Percentiles rank a stretch among this genome's conserved stretches.
Evolutionary conservation across 805 yeast genomes (phyloP).

Genomic region (Wickerhamomyces silvicola): DNA sequence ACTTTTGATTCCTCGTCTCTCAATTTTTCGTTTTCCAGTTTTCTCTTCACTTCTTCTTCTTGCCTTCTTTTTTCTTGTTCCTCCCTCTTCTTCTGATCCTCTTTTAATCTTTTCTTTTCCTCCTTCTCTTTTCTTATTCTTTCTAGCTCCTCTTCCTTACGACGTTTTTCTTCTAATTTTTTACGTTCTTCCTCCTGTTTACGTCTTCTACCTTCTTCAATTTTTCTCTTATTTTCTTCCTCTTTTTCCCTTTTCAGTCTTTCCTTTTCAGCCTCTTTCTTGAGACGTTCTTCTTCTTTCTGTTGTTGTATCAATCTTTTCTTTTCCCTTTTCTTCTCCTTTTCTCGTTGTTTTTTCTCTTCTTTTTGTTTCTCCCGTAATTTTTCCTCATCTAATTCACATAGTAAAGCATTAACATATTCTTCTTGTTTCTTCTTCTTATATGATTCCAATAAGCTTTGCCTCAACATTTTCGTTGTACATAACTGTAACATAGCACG

Average conservation of each 20-base stretch:
- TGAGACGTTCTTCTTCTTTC: conserved; percentile 47
- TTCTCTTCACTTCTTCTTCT: conserved; percentile 24
- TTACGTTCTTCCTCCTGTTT: conserved; percentile 33
- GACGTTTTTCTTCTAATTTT: conserved; percentile 33
- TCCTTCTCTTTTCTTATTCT: conserved; percentile 25
- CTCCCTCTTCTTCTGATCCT: conserved; percentile 25
- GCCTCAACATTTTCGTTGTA: conserved; percentile 71
- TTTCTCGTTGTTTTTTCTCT: conserved; percentile 47
- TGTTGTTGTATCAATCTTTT: conserved; percentile 51
- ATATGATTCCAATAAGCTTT: conserved; percentile 66
- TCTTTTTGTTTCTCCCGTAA: conserved; percentile 57
- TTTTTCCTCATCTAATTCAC: conserved; percentile 68
- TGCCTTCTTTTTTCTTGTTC: conserved; percentile 4
- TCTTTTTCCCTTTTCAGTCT: conserved; percentile 30
- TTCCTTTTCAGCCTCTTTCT: conserved; percentile 36
- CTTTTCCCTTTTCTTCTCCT: conserved; percentile 67
- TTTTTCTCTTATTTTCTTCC: conserved; percentile 33
- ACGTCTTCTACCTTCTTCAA: conserved; percentile 34
- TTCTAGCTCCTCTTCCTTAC: conserved; percentile 32
- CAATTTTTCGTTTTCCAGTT: conserved; percentile 18
- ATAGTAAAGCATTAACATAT: conserved; percentile 51
- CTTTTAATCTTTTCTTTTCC: conserved; percentile 27
- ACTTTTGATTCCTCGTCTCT: conserved; percentile 1
- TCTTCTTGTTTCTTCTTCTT: conserved; percentile 79
- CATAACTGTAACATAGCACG: conserved; percentile 74